Percentiles rank a stretch among this genome's conserved stretches.
Conservation (phyloP, 768 basidiomycete genomes). For the Mycena pura region DNA sequence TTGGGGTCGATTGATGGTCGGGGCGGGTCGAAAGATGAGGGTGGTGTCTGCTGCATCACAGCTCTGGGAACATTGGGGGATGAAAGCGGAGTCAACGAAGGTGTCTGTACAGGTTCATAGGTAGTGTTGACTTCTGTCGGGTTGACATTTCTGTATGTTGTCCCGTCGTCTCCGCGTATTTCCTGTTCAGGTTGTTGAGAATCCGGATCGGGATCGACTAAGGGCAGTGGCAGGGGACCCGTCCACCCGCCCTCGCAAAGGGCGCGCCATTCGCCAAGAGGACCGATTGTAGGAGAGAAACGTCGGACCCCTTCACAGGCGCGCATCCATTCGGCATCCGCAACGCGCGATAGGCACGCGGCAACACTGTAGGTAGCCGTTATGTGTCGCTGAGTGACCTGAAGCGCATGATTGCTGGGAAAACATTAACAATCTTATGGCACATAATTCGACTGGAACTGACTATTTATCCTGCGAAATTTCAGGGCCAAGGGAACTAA, state of each 20-base stretch:
- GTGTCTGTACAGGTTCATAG: constrained; percentile 18
- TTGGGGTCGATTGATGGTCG: constrained; percentile 46
- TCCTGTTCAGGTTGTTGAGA: constrained; percentile 13
- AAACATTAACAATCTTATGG: background rate
- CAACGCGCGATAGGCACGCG: constrained; percentile 70
- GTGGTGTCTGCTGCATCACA: constrained; percentile 28
- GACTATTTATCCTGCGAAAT: constrained; percentile 84
- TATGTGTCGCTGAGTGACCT: constrained; percentile 67
- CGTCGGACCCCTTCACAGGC: constrained; percentile 75
- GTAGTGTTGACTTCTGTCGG: background rate
- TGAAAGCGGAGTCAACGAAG: constrained; percentile 14
- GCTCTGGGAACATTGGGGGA: constrained; percentile 18
- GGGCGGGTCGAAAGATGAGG: constrained; percentile 45
- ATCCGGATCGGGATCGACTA: constrained; percentile 40
- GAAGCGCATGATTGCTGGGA: constrained; percentile 69
- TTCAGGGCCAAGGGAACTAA: constrained; percentile 76
- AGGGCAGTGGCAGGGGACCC: constrained; percentile 53
- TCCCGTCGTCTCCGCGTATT: background rate
- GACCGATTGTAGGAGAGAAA: constrained; percentile 69
- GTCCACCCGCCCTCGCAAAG: constrained; percentile 81
- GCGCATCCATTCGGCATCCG: constrained; percentile 80
- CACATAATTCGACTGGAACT: constrained; percentile 35
- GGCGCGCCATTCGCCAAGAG: constrained; percentile 74
- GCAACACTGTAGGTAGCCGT: constrained; percentile 66
- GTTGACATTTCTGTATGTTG: constrained; percentile 17